Evolutionary conservation across 352 stramenopile species (phyloP).

Genomic region (Phytophthora pluvialis): DNA sequence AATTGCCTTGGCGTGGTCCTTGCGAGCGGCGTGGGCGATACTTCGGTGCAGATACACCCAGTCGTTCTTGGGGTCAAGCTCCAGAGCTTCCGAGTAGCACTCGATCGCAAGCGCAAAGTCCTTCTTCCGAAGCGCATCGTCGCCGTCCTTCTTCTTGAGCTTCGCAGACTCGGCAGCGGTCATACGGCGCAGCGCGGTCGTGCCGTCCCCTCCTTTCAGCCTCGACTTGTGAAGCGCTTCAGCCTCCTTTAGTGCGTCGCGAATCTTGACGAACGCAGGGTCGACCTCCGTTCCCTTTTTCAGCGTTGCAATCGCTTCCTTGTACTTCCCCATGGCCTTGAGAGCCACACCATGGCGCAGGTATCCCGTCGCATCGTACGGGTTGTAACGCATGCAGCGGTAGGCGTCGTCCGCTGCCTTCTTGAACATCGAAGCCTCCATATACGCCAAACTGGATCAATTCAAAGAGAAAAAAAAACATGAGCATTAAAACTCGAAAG

Average conservation of each 20-base stretch:
- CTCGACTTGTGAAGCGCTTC: conserved; percentile 35
- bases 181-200: conserved; percentile 28
- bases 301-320: conserved; percentile 67
- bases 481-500: not conserved
- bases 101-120: conserved; percentile 53
- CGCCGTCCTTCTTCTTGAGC: conserved; percentile 48
- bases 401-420: conserved; percentile 91
- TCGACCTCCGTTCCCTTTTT: conserved; percentile 78
- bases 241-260: conserved; percentile 60
- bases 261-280: conserved; percentile 71
- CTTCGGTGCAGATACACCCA: conserved; percentile 61
- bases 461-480: not conserved
- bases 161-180: conserved; percentile 38
- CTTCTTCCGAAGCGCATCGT: conserved; percentile 56
- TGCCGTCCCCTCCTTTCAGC: conserved; percentile 22
- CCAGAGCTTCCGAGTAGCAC: conserved; percentile 57
- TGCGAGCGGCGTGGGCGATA: conserved; percentile 49
- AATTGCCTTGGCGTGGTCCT: conserved; percentile 46
- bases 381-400: conserved; percentile 93
- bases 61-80: conserved; percentile 58
- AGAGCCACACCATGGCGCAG: conserved; percentile 92
- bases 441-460: conserved; percentile 65
- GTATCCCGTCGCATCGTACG: conserved; percentile 93
- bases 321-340: conserved; percentile 83
- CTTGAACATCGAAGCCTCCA: conserved; percentile 64